Evolutionary conservation across 2,329 filamentous ascomycete genomes (phyloP).

Genomic region (Fusarium cyanostomum): DNA sequence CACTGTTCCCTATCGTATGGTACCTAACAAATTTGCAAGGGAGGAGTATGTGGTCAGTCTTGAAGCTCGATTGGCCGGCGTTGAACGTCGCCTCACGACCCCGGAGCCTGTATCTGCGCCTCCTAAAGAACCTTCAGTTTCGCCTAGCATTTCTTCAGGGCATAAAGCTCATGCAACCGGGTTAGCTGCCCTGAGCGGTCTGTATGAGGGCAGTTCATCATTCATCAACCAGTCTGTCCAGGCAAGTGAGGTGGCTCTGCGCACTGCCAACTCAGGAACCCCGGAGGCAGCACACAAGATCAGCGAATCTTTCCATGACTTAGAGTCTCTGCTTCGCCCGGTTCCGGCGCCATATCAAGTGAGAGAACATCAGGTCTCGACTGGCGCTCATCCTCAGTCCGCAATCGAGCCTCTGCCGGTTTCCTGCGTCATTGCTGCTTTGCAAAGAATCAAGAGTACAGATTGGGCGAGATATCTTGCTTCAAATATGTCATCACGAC

Average conservation of each 20-base stretch:
- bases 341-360: neutral
- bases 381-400: neutral
- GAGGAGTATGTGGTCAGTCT: slow-evolving; percentile 24
- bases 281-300: slow-evolving; percentile 26
- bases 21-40: neutral
- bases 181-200: neutral
- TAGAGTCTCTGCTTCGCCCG: slow-evolving; percentile 7
- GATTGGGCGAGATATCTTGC: too few species aligned
- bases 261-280: slow-evolving; percentile 14
- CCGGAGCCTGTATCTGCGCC: neutral
- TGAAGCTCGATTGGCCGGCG: slow-evolving; percentile 18
- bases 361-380: neutral
- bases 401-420: slow-evolving; percentile 13
- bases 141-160: slow-evolving; percentile 6
- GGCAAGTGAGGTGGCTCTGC: slow-evolving; percentile 25
- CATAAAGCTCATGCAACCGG: neutral
- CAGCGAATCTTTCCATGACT: slow-evolving; percentile 19
- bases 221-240: slow-evolving; percentile 29
- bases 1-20: fast-evolving
- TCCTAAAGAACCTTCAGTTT: neutral
- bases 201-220: slow-evolving; percentile 33
- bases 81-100: slow-evolving; percentile 13
- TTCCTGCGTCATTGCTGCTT: slow-evolving; percentile 9
- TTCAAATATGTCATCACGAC: too few species aligned
- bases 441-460: slow-evolving; percentile 25